These are phyloP conservation scores for Salix brachista DNA, from an alignment of 345 rosid genomes.

Conservation along the genomic window DNA sequence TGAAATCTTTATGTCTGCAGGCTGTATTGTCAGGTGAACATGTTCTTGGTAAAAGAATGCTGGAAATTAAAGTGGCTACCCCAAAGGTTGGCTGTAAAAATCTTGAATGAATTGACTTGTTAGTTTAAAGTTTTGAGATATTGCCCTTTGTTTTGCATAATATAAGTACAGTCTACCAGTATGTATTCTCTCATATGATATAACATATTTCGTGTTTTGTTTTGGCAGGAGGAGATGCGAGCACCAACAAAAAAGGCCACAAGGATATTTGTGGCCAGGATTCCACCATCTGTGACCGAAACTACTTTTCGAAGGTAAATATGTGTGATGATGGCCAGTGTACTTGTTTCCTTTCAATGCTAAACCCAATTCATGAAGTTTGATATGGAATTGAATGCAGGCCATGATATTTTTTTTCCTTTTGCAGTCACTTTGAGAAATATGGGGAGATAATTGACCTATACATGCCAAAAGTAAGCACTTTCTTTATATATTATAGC, in stretches of 20 bases:
- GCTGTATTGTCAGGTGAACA: constrained; percentile 70
- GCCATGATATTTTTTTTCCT: constrained; percentile 2
- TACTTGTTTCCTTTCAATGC: constrained; percentile 3
- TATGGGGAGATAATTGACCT: constrained; percentile 91
- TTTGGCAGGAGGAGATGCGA: constrained; percentile 92
- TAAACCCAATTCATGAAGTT: neutral
- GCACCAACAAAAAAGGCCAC: constrained; percentile 73
- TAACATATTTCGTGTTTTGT: constrained; percentile 8
- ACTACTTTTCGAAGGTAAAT: constrained; percentile 74
- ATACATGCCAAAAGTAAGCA: constrained; percentile 87
- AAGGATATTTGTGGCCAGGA: constrained; percentile 94
- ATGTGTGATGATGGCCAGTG: neutral
- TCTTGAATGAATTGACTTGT: neutral
- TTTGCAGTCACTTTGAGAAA: constrained; percentile 85
- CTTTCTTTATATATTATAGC: neutral
- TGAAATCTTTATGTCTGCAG: constrained; percentile 37
- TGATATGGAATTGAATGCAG: constrained; percentile 7
- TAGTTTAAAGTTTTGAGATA: constrained; percentile 1
- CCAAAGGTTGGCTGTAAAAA: constrained; percentile 64
- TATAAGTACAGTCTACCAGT: neutral
- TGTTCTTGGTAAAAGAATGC: constrained; percentile 73
- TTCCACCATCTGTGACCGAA: constrained; percentile 80
- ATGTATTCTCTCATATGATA: neutral
- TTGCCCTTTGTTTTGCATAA: neutral
- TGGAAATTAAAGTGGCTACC: constrained; percentile 91